Conservation (phyloP, 495 filamentous ascomycete species). For the Aspergillus leporis region DNA sequence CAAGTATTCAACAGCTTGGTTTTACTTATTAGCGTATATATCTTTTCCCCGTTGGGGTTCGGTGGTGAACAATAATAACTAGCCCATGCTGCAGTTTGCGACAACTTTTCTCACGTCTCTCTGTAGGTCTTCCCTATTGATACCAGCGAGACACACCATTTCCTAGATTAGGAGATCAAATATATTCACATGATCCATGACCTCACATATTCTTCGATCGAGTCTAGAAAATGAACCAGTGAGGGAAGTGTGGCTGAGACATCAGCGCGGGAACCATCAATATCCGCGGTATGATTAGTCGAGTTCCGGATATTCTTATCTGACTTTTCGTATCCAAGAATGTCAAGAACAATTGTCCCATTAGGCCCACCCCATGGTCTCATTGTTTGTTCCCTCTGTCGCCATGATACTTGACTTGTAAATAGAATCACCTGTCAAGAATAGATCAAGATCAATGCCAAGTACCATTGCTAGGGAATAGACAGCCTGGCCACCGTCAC, state of each 20-base stretch:
- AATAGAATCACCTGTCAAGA: background rate
- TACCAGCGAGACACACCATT: too few species aligned
- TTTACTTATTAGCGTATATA: too few species aligned
- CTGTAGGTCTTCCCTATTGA: too few species aligned
- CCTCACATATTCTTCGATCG: background rate
- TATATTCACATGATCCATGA: background rate
- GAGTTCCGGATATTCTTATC: background rate
- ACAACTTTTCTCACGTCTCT: too few species aligned
- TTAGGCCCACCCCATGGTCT: background rate
- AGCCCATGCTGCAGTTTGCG: too few species aligned
- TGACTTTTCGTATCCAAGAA: slow-evolving; percentile 5
- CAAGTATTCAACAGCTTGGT: background rate
- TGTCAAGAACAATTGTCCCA: background rate
- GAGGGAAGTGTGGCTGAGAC: background rate
- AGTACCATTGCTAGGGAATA: background rate
- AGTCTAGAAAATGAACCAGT: background rate
- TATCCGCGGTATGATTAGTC: background rate
- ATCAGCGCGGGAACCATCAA: background rate
- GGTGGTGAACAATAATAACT: too few species aligned
- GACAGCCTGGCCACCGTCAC: background rate
- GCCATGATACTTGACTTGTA: background rate
- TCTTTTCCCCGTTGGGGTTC: too few species aligned
- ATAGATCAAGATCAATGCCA: background rate
- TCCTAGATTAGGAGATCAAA: background rate
- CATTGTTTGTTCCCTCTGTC: background rate